Evolutionary conservation across 148 eudicot genomes (phyloP), one percentile per base, ranked within the genome.

Genomic region (Limonium bicolor): DNA sequence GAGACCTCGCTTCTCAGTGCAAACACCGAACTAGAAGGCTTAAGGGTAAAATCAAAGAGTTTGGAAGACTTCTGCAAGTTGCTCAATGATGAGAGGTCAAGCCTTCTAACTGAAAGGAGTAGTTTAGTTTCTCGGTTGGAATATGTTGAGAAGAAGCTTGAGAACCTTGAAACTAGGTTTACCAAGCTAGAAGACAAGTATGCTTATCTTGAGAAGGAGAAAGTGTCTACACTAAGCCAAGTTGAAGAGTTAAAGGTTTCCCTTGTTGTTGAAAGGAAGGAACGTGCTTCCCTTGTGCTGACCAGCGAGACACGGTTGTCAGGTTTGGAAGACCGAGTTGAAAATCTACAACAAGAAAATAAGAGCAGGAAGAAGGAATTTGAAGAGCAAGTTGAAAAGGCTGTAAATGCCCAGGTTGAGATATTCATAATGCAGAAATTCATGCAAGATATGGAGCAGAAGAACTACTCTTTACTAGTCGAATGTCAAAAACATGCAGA

Each of bases 371-470:
- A 69, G 61, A 70, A 64, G 40, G 93, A 88, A 45, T 77, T 71
- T 21, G 88, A 90, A 50, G 99, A 84, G 45, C 93, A 81, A 62
- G 56, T 84, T 38, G 99, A 84, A n/a, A 90, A 69, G 59, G 72
- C 80, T 32, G 67, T 78, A 16, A 78, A 73, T 64, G 77, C 95
- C 28, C 95, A 84, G 73, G 77, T 80, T 49, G 95, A 90, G 70
- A 73, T 80, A 40, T 84, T 74, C 48, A 70, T 90, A 58, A 66
- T 90, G 65, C 79, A 75, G 37, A 90, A 67, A 55, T 90, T 90
- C 46, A 51, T 90, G 20, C 57, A 85, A 65, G 99, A 85, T 51
- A 67, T 85, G 82, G 95, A 90, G 56, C 80, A 90, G 33, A 90
- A 81, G 55, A 85, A 90, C 48, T 60, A 46, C 41, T 42, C 69